Evolutionary conservation across 2,329 filamentous ascomycete species (phyloP).

Genomic region (Thelonectria olida): DNA sequence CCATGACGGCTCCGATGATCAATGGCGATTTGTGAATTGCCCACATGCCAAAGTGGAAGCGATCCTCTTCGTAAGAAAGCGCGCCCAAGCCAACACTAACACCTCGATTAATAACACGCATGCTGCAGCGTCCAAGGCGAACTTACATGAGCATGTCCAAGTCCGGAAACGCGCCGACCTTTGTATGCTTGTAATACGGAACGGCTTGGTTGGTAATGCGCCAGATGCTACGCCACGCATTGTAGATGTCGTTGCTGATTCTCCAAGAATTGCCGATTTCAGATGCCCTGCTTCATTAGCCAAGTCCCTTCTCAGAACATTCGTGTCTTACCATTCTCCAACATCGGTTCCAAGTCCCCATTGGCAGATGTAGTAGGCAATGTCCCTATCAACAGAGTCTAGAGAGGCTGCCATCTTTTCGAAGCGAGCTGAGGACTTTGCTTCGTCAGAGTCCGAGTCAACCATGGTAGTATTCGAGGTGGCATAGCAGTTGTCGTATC

Average conservation of each 20-base stretch:
- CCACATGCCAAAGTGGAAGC: conserved; percentile 63
- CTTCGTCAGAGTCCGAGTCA: conserved; percentile 49
- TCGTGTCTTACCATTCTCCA: conserved; percentile 49
- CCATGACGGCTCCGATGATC: conserved; percentile 56
- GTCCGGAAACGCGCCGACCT: conserved; percentile 58
- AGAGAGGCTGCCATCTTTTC: conserved; percentile 57
- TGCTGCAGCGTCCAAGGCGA: fast-evolving
- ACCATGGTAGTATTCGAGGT: conserved; percentile 54
- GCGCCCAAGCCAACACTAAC: conserved; percentile 56
- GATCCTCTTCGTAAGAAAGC: conserved; percentile 56
- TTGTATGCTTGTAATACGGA: conserved; percentile 55
- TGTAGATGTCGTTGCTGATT: conserved; percentile 64
- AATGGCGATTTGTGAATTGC: conserved; percentile 61
- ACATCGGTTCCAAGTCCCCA: conserved; percentile 61
- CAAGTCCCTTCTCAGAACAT: fast-evolving
- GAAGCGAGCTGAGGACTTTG: conserved; percentile 53
- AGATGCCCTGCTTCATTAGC: conserved; percentile 46
- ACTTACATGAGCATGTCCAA: conserved; percentile 61
- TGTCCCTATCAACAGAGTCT: conserved; percentile 48
- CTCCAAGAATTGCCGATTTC: conserved; percentile 57
- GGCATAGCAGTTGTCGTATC: conserved; percentile 61
- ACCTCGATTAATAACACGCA: neutral
- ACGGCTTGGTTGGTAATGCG: conserved; percentile 62
- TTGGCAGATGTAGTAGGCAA: conserved; percentile 62
- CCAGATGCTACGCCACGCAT: conserved; percentile 60